Base-by-base conservation (phyloP, 2,329 filamentous ascomycete species). In the Stemphylium beticola region DNA sequence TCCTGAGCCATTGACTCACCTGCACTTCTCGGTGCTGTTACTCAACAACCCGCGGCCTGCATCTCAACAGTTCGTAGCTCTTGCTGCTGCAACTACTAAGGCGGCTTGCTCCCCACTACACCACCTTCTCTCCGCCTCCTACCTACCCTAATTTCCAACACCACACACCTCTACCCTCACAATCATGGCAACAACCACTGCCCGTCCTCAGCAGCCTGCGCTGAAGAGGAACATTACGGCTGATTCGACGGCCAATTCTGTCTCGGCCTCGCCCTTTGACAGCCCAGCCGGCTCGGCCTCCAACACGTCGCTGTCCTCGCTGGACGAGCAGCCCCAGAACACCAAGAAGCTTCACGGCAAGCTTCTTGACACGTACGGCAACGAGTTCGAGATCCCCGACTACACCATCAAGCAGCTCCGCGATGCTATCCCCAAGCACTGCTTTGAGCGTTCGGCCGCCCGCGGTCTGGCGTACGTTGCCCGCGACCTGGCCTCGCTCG, bases 331-430 rank as follows among this genome's bases (percentile, higher is more conserved):
- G 39, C 85, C 83, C 51, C 55, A 58, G 26, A 58, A 73, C 29
- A 73, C 74, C 61, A 79, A 79, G 66, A 77, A 80, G 63, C 61
- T 74, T 64, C 40, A 41, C 66, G 86, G 85, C 68, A 86, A 87
- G 75, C 85, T 99, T 65, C 71, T 95, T 62, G 93, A 99, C 80
- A 93, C 92, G 11, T 95, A 96, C 76, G 95, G 95, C 78, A 96
- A 98, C 78, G 85, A 92, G 72, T 99, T 99, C 82, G 83, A 91
- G 77, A 84, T 96, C 53, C 95, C 95, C 65, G 89, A 98, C 79
- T 99, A 90, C 82, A 96, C 92, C 74, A 96, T 99, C 84, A 96
- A 96, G 83, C 86, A 99, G 74, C 93, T 99, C 74, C 89, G 92
- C 72, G 90, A 96, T 79, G 95, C 95, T 75, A 99, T 99, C 66